Conservation (phyloP, 2,329 filamentous ascomycete species). For the Hypoxylon sp. region DNA sequence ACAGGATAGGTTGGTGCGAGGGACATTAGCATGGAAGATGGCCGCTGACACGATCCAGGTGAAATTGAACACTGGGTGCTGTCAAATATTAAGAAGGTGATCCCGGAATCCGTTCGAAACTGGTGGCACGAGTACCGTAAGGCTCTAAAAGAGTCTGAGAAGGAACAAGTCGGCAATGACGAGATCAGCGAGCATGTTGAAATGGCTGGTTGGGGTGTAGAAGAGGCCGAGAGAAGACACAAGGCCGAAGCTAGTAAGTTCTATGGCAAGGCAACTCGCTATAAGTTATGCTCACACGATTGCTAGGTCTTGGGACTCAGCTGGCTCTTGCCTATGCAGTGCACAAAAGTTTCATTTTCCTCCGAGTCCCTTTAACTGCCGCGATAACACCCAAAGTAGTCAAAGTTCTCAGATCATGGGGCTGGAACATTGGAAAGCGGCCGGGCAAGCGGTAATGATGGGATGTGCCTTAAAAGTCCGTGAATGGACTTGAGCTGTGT, state of each 20-base stretch:
- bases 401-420: slow-evolving; percentile 86
- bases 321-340: slow-evolving; percentile 94
- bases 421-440: slow-evolving; percentile 92
- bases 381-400: slow-evolving; percentile 96
- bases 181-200: slow-evolving; percentile 62
- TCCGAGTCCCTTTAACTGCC: slow-evolving; percentile 92
- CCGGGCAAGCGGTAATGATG: slow-evolving; percentile 44
- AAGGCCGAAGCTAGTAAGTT: slow-evolving; percentile 80
- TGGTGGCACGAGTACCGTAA: slow-evolving; percentile 64
- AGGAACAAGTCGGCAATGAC: slow-evolving; percentile 58
- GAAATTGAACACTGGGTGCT: slow-evolving; percentile 76
- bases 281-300: slow-evolving; percentile 31
- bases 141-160: slow-evolving; percentile 61
- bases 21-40: not conserved
- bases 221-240: slow-evolving; percentile 71
- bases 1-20: slow-evolving; percentile 78
- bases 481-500: slow-evolving; percentile 1
- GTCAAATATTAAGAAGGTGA: slow-evolving; percentile 66
- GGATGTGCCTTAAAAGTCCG: slow-evolving; percentile 2
- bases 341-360: slow-evolving; percentile 97
- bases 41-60: slow-evolving; percentile 56
- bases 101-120: slow-evolving; percentile 71
- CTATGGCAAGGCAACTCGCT: not conserved
- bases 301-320: slow-evolving; percentile 77
- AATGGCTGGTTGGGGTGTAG: slow-evolving; percentile 70